Evolutionary conservation across 768 basidiomycete species (phyloP).

Genomic region (Coprinellus aureogranulatus): DNA sequence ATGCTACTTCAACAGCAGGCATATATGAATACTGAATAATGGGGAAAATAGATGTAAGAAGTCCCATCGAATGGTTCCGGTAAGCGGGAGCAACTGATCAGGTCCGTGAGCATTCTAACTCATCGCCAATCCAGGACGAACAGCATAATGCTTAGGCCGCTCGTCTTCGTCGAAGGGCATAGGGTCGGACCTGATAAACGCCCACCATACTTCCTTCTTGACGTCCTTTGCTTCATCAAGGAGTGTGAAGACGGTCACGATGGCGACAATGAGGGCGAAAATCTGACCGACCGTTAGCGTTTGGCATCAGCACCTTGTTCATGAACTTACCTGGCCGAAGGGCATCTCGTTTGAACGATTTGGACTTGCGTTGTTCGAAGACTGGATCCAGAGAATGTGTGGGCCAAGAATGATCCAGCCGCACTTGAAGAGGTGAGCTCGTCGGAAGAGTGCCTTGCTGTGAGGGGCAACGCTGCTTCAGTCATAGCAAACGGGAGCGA

Average conservation of each 20-base stretch:
- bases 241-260: background rate
- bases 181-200: background rate
- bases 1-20: too few relatives aligned
- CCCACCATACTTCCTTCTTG: background rate
- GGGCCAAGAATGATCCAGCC: background rate
- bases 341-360: background rate
- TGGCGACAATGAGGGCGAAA: background rate
- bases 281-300: background rate
- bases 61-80: background rate
- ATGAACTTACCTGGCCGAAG: slow-evolving; percentile 7
- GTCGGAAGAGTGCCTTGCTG: background rate
- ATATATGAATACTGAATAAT: background rate
- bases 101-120: background rate
- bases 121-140: background rate
- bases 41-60: background rate
- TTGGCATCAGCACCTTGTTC: too few relatives aligned
- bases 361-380: background rate
- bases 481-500: background rate
- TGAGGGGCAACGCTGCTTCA: too few relatives aligned
- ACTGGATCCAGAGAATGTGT: slow-evolving; percentile 5
- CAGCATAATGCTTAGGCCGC: background rate
- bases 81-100: too few relatives aligned
- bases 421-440: slow-evolving; percentile 5
- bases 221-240: background rate
- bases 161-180: background rate